Evolutionary conservation across 306 rosid species (phyloP).

Genomic region (Amphicarpaea edgeworthii): DNA sequence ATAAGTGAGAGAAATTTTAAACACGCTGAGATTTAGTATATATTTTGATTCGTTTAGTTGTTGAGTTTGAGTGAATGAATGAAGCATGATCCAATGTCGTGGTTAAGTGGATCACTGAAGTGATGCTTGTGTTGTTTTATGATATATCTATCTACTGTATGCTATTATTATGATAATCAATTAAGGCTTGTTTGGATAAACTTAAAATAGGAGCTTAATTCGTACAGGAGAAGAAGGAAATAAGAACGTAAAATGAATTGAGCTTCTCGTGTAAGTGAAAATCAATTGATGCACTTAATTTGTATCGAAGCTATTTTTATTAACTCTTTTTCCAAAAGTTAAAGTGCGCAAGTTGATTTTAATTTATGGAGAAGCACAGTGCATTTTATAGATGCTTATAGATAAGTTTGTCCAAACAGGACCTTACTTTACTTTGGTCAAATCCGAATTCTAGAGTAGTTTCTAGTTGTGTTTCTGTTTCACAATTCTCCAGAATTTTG

Average conservation of each 20-base stretch:
- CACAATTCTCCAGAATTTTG: not conserved
- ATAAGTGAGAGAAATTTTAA: not conserved
- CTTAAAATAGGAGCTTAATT: too few species aligned
- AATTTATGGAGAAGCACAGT: not conserved
- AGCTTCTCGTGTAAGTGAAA: not conserved
- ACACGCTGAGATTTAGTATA: not conserved
- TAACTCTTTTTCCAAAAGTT: not conserved
- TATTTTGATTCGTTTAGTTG: conserved; percentile 19
- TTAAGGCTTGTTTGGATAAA: not conserved
- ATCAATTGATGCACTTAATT: not conserved
- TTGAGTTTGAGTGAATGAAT: conserved; percentile 30
- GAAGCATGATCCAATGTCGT: conserved; percentile 14
- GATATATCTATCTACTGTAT: not conserved
- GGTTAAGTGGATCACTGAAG: conserved; percentile 12
- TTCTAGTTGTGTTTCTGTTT: conserved; percentile 17
- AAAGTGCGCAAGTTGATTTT: not conserved
- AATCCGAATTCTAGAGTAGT: not conserved
- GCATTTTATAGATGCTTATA: not conserved
- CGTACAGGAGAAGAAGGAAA: too few species aligned
- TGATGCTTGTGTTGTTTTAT: not conserved
- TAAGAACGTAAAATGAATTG: not conserved
- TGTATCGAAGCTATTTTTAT: not conserved
- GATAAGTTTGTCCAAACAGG: not conserved
- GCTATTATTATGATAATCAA: not conserved
- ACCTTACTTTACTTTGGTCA: conserved; percentile 13